Conservation (phyloP, 352 stramenopile species). For the Phytophthora ohioensis region DNA sequence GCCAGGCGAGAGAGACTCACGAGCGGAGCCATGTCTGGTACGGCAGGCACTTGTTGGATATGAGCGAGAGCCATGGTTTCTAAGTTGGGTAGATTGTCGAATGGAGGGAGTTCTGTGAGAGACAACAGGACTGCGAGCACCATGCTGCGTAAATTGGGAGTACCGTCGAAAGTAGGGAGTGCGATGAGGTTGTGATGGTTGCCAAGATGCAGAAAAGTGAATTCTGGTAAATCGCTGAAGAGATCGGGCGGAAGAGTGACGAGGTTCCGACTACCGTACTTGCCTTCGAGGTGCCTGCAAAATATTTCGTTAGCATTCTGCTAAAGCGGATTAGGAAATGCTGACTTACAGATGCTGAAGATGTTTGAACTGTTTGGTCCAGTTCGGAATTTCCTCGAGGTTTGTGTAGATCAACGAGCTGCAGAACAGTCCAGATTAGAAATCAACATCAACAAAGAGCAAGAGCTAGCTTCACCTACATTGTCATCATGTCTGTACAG, state of each 20-base stretch:
- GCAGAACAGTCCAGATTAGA: background rate
- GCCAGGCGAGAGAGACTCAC: conserved; percentile 21
- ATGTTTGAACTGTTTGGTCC: conserved; percentile 19
- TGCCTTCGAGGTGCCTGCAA: conserved; percentile 34
- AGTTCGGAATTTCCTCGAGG: conserved; percentile 19
- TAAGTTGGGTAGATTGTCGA: conserved; percentile 25
- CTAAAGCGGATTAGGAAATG: background rate
- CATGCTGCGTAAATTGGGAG: conserved; percentile 28
- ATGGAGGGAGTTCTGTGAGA: conserved; percentile 18
- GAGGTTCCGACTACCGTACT: conserved; percentile 28
- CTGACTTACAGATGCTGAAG: conserved; percentile 30
- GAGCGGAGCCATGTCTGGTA: conserved; percentile 32
- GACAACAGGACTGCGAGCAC: conserved; percentile 22
- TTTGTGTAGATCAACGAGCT: conserved; percentile 34
- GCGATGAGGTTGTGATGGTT: conserved; percentile 17
- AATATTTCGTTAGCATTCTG: background rate
- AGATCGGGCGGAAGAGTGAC: conserved; percentile 20
- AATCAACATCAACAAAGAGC: background rate
- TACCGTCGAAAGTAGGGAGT: conserved; percentile 19
- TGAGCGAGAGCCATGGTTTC: conserved; percentile 25
- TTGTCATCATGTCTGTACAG: conserved; percentile 22
- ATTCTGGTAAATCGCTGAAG: conserved; percentile 29
- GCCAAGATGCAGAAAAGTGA: conserved; percentile 30
- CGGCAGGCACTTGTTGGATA: conserved; percentile 10
- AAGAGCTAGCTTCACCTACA: conserved; percentile 11